Evolutionary conservation across 352 stramenopile genomes (phyloP).

Genomic region (Phytophthora lateralis): DNA sequence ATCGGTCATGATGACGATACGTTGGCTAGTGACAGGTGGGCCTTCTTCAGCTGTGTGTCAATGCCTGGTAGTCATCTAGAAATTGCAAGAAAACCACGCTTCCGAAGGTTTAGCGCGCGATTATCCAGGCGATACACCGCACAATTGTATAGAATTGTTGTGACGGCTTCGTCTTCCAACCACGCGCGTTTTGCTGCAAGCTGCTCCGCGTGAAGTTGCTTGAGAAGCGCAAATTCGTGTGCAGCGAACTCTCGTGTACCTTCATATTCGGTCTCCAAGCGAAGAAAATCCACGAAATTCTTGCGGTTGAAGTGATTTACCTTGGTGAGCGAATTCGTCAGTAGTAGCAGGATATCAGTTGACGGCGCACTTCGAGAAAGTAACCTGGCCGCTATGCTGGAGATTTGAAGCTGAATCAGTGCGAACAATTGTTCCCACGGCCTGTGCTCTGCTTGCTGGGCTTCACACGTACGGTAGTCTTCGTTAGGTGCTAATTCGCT

Average conservation of each 20-base stretch:
- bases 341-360: conserved; percentile 6
- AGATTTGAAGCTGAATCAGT: conserved; percentile 2
- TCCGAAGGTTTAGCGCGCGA: too few species aligned
- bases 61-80: too few species aligned
- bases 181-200: not conserved
- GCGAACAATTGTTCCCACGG: conserved; percentile 5
- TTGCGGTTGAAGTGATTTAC: not conserved
- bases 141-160: too few species aligned
- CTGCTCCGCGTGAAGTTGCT: conserved; percentile 9
- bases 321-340: not conserved
- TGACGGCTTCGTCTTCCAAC: not conserved
- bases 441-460: not conserved
- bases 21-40: too few species aligned
- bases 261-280: too few species aligned
- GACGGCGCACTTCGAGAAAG: not conserved
- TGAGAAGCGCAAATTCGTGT: conserved; percentile 10
- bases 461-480: not conserved
- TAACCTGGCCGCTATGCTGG: not conserved
- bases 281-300: conserved; percentile 1
- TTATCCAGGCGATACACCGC: not conserved
- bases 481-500: not conserved
- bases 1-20: too few species aligned
- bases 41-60: too few species aligned
- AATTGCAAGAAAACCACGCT: too few species aligned
- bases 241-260: not conserved